Percentiles rank a stretch among this genome's conserved stretches.
Conservation (phyloP, 2,329 filamentous ascomycete species). For the Pseudogymnoascus sp. region DNA sequence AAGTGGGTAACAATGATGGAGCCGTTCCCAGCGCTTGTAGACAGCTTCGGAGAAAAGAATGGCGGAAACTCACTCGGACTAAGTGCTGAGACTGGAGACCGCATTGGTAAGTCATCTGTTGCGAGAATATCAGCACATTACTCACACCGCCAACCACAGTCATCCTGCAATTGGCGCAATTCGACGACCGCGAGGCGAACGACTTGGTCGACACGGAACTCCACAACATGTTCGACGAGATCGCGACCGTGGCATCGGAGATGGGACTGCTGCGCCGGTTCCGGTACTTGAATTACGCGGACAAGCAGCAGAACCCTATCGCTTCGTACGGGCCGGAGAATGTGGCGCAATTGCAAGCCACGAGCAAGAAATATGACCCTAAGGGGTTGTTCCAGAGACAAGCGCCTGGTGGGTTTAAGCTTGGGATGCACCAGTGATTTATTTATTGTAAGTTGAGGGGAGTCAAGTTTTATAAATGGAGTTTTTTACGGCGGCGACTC, state of each 20-base stretch:
- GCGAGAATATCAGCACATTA: background rate
- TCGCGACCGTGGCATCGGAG: background rate
- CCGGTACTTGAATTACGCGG: slow-evolving; percentile 14
- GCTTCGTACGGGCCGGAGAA: slow-evolving; percentile 34
- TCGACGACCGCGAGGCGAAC: background rate
- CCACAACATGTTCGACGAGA: background rate
- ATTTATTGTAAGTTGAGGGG: background rate
- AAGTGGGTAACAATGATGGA: slow-evolving; percentile 1
- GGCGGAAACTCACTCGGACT: slow-evolving; percentile 8
- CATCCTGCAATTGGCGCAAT: background rate
- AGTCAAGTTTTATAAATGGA: background rate
- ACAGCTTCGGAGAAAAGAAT: background rate
- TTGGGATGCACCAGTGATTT: slow-evolving; percentile 7
- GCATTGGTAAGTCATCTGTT: background rate
- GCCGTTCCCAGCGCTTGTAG: background rate
- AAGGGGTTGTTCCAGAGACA: slow-evolving; percentile 22
- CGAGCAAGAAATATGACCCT: slow-evolving; percentile 32
- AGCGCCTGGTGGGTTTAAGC: slow-evolving; percentile 23
- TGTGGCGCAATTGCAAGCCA: slow-evolving; percentile 25
- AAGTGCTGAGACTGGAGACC: background rate
- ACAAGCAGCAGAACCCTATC: slow-evolving; percentile 9
- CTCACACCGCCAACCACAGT: background rate
- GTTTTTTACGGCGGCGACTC: background rate
- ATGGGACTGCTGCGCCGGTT: slow-evolving; percentile 11
- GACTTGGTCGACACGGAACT: background rate